These are phyloP conservation scores for Actinomortierella ambigua DNA, from an alignment of 371 early-diverging fungal species.

Conservation along the genomic window DNA sequence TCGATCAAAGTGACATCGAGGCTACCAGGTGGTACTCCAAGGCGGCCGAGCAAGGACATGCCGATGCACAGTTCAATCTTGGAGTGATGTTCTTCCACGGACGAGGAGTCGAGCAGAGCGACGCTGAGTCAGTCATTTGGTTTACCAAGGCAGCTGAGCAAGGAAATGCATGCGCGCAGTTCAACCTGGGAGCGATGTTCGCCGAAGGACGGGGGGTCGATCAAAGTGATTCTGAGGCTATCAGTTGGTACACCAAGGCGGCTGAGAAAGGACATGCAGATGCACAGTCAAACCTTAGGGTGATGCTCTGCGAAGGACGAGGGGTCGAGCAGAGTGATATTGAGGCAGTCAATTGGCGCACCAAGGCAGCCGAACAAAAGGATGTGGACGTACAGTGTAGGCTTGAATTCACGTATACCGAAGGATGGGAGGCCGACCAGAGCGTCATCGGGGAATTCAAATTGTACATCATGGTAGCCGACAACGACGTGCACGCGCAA, in stretches of 20 bases:
- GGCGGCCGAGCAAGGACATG: constrained; percentile 66
- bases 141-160: constrained; percentile 66
- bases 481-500: too few relatives aligned
- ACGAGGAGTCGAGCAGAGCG: constrained; percentile 65
- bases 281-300: too few relatives aligned
- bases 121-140: constrained; percentile 65
- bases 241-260: constrained; percentile 69
- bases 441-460: too few relatives aligned
- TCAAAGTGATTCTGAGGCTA: constrained; percentile 65
- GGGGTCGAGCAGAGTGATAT: too few relatives aligned
- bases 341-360: too few relatives aligned
- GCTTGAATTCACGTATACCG: too few relatives aligned
- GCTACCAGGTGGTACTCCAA: constrained; percentile 77
- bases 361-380: too few relatives aligned
- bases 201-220: constrained; percentile 82
- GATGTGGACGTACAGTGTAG: too few relatives aligned
- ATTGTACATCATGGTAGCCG: too few relatives aligned
- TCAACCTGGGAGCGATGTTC: constrained; percentile 76
- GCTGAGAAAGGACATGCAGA: too few relatives aligned
- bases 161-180: constrained; percentile 48
- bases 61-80: constrained; percentile 70
- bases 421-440: too few relatives aligned
- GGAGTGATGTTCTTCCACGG: constrained; percentile 83
- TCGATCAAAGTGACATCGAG: constrained; percentile 59
- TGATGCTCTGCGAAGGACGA: too few relatives aligned